Evolutionary conservation across 805 yeast genomes (phyloP), one percentile per base, ranked within the genome.

Genomic region (Pichia ethanolica): DNA sequence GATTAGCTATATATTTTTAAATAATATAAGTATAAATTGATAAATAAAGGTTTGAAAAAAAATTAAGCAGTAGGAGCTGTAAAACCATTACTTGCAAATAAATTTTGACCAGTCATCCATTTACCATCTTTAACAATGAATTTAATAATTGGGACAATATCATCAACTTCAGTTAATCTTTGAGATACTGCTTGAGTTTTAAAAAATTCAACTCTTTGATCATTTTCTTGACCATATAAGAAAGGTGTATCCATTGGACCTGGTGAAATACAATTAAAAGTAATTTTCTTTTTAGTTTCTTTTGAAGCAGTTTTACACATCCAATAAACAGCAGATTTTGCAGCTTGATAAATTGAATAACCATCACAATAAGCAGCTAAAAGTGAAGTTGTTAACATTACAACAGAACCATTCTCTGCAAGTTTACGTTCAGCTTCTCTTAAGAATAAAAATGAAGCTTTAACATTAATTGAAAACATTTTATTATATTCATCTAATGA

Each of bases 41-140:
- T 30, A n/a, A 25, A 9, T 27, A 28, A 20, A 32, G 5, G 12
- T 36, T 25, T 5, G 38, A 20, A 20, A 39, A 26, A 35, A 42
- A 36, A 36, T 42, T n/a, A 50, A 35, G 50, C 50, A 14, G 51
- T 20, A 39, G 76, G 83, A 44, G 86, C 83, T 51, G 84, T 79
- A 65, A 80, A 79, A 6, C 86, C 86, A 54, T 85, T 85, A 44
- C 74, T 72, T 45, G 82, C 82, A 55, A 71, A 82, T 48, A 82
- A 68, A 55, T 84, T 81, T 65, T 82, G 89, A 46, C 88, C 88
- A 44, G 80, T 80, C 61, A 82, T 75, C 86, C 87, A 82, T 58
- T 71, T 72, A 51, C 87, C 87, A 53, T 80, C 83, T 46, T 82
- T 74, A 35, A 72, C 83, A 62, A 82, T 69, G 62, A 82, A 79